Conservation (phyloP, 495 filamentous ascomycete genomes). For the Penicillium coprophilum region DNA sequence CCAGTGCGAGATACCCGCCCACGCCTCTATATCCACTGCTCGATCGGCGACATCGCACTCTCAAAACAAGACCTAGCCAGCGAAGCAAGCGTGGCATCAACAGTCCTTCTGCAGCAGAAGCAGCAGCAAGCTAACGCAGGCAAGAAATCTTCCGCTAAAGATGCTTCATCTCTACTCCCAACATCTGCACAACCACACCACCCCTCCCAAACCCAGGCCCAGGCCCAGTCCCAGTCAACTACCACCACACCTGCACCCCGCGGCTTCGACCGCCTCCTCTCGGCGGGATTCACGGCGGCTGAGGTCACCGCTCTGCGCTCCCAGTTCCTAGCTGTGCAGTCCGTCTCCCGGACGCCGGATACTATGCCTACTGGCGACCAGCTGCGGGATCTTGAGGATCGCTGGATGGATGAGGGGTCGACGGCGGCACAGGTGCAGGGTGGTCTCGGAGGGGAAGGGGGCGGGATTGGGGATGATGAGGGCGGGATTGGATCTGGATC, state of each 20-base stretch:
- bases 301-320: conserved; percentile 81
- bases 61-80: conserved; percentile 62
- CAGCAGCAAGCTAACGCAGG: conserved; percentile 10
- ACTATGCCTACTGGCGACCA: conserved; percentile 70
- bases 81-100: conserved; percentile 59
- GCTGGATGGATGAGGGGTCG: conserved; percentile 83
- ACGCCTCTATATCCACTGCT: conserved; percentile 85
- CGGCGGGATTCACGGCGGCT: conserved; percentile 72
- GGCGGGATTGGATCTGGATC: conserved; percentile 46
- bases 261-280: conserved; percentile 85
- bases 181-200: not conserved
- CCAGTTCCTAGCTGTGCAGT: conserved; percentile 80
- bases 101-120: conserved; percentile 23
- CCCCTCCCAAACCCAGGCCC: conserved; percentile 7
- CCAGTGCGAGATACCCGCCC: conserved; percentile 44
- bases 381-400: conserved; percentile 72
- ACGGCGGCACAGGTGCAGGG: conserved; percentile 40
- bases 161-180: conserved; percentile 10
- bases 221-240: conserved; percentile 22
- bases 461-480: conserved; percentile 51
- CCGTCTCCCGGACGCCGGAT: conserved; percentile 75
- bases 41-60: conserved; percentile 66
- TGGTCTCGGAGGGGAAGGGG: conserved; percentile 33
- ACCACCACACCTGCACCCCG: conserved; percentile 64
- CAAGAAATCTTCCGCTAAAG: not conserved